These are phyloP conservation scores for Dichomitus squalens DNA, from an alignment of 1,284 basidiomycete species.

Conservation along the genomic window DNA sequence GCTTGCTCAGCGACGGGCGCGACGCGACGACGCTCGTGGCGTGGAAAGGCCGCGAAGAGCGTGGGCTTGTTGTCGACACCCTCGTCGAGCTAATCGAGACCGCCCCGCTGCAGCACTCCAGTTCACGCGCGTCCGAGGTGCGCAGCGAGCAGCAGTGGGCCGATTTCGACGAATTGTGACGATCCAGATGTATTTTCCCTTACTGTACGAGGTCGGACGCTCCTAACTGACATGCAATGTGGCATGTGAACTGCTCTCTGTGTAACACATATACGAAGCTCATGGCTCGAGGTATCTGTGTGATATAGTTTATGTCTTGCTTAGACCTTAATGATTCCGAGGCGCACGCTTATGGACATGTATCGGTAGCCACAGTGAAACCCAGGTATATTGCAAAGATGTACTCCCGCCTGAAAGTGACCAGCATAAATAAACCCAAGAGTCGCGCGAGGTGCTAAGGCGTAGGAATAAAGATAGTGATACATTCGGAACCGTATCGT, in stretches of 20 bases:
- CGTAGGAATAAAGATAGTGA: too few relatives aligned
- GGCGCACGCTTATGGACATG: not conserved
- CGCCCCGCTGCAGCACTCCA: slow-evolving; percentile 42
- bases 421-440: too few relatives aligned
- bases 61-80: slow-evolving; percentile 56
- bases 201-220: not conserved
- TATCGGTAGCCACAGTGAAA: not conserved
- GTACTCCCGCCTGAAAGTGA: too few relatives aligned
- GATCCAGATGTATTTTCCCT: not conserved
- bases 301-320: not conserved
- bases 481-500: too few relatives aligned
- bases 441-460: too few relatives aligned
- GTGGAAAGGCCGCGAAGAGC: slow-evolving; percentile 57
- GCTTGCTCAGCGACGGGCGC: slow-evolving; percentile 44
- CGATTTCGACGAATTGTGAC: slow-evolving; percentile 56
- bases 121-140: slow-evolving; percentile 33
- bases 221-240: too few relatives aligned
- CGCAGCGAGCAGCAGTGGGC: slow-evolving; percentile 49
- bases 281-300: not conserved
- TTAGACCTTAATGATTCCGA: not conserved
- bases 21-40: slow-evolving; percentile 59
- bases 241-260: too few relatives aligned
- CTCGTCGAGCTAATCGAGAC: slow-evolving; percentile 74
- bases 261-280: not conserved
- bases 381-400: not conserved